Conservation (phyloP, 2,329 filamentous ascomycete genomes). For the Huntiella savannae region DNA sequence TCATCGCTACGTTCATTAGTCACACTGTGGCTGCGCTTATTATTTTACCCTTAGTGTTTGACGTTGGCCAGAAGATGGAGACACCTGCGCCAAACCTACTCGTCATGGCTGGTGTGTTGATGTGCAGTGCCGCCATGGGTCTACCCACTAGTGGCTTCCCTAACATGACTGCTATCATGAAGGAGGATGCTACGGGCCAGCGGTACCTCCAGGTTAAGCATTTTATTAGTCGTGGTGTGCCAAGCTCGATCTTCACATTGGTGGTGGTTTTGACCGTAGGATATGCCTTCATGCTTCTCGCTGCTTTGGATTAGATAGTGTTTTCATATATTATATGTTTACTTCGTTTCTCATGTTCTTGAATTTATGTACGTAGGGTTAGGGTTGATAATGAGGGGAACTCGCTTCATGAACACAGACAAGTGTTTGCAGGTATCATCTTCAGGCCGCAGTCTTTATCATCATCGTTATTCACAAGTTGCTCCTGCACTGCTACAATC, state of each 20-base stretch:
- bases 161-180: slow-evolving; percentile 99
- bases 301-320: slow-evolving; percentile 31
- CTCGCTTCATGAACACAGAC: too few species aligned
- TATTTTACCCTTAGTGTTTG: slow-evolving; percentile 72
- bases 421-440: too few species aligned
- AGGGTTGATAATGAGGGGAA: too few species aligned
- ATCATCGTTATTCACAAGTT: too few species aligned
- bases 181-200: slow-evolving; percentile 86
- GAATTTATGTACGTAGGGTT: too few species aligned
- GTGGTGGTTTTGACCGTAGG: slow-evolving; percentile 71
- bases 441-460: too few species aligned
- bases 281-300: slow-evolving; percentile 72
- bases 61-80: slow-evolving; percentile 70
- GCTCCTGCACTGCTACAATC: too few species aligned
- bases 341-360: too few species aligned
- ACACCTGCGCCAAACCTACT: slow-evolving; percentile 84
- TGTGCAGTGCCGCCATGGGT: slow-evolving; percentile 94
- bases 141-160: slow-evolving; percentile 92
- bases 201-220: slow-evolving; percentile 83
- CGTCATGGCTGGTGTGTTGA: slow-evolving; percentile 86
- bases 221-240: slow-evolving; percentile 85
- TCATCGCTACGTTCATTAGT: slow-evolving; percentile 93
- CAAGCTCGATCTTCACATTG: slow-evolving; percentile 66
- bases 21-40: slow-evolving; percentile 94
- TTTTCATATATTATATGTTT: not conserved